phyloP scores from a whole-genome alignment of 768 basidiomycete species.

The Lactifluus pinguis region DNA sequence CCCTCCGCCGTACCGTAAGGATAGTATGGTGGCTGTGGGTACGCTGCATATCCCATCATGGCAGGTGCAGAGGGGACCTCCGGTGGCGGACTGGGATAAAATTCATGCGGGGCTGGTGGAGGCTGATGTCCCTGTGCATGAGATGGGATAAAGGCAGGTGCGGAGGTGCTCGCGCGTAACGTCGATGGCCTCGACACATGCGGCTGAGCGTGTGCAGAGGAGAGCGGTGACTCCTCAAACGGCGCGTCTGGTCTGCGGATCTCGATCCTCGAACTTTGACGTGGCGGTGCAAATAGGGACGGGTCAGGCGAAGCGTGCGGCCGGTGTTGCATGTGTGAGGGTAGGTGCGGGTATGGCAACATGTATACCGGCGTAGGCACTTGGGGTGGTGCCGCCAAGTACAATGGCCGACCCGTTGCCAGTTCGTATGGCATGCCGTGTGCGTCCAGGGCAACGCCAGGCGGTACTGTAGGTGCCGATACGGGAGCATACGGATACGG shows the following conservation, averaged over 20 bases:
- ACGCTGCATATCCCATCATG: conserved; percentile 50
- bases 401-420: conserved; percentile 73
- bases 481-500: conserved; percentile 49
- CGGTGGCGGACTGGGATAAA: conserved; percentile 20
- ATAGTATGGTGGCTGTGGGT: conserved; percentile 24
- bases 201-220: neutral
- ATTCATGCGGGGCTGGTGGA: conserved; percentile 21
- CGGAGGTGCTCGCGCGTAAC: conserved; percentile 29
- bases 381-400: conserved; percentile 37
- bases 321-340: conserved; percentile 33
- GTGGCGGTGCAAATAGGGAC: conserved; percentile 67
- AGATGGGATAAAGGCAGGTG: conserved; percentile 9
- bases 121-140: neutral
- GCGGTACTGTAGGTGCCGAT: conserved; percentile 38
- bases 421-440: conserved; percentile 78
- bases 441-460: conserved; percentile 63
- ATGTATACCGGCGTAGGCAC: conserved; percentile 36
- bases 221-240: neutral
- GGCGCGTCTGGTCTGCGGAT: conserved; percentile 52
- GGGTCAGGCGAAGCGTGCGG: conserved; percentile 52
- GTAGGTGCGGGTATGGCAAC: conserved; percentile 59
- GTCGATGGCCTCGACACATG: conserved; percentile 24
- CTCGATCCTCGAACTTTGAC: conserved; percentile 62
- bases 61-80: conserved; percentile 24
- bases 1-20: conserved; percentile 6